A percentile compares a stretch with the other conserved stretches of the same genome.
phyloP scores from a whole-genome alignment of 2,329 filamentous ascomycete genomes.

The Ceratocystis diversiconidia region DNA sequence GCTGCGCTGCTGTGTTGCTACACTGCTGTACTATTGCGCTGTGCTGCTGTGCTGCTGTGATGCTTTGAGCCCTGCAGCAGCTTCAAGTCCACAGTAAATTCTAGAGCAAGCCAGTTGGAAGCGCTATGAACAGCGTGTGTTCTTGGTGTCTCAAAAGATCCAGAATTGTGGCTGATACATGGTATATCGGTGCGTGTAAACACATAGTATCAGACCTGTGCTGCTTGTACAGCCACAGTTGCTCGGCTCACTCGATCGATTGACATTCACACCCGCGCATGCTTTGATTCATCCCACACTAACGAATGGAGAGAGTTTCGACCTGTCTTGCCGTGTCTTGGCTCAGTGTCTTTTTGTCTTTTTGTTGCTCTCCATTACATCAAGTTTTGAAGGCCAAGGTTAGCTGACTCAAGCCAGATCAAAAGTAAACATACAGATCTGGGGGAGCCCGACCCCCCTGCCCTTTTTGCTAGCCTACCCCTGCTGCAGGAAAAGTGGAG shows the following conservation, averaged over 20 bases:
- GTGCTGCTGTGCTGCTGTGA: no score
- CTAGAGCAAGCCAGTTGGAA: neutral
- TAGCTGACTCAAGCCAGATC: neutral
- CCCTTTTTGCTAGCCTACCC: neutral
- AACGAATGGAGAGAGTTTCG: neutral
- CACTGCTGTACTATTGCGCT: no score
- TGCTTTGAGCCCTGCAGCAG: no score
- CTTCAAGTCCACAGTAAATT: neutral
- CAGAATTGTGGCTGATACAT: slow-evolving; percentile 9
- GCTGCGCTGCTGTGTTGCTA: no score
- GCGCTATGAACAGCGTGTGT: slow-evolving; percentile 5
- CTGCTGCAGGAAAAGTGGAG: neutral
- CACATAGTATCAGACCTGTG: neutral
- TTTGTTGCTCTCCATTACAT: neutral
- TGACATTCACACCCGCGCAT: neutral
- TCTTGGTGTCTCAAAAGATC: slow-evolving; percentile 6
- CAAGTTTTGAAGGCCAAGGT: no score
- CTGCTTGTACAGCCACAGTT: slow-evolving; percentile 3
- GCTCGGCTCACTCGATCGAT: slow-evolving; percentile 2
- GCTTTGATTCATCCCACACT: neutral
- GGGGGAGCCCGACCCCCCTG: neutral
- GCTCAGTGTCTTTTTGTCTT: neutral
- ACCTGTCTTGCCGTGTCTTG: neutral
- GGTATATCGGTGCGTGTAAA: neutral
- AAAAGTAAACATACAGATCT: neutral